Evolutionary conservation across 805 yeast genomes (phyloP), one percentile per base, ranked within the genome.

Genomic region (Cyberlindnera xylosilytica): DNA sequence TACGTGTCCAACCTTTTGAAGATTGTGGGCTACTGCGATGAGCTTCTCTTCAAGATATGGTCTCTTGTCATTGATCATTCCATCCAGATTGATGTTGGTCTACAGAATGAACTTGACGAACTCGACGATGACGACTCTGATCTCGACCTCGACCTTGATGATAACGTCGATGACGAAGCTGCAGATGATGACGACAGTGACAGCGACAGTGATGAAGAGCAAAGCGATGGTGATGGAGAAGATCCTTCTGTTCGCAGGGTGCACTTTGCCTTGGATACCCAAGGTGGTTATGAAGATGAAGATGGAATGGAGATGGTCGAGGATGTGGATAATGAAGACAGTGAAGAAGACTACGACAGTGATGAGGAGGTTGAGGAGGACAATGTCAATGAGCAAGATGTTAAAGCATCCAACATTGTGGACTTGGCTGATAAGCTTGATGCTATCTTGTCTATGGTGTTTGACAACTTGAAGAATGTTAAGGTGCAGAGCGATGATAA

Each of bases 41-140:
- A 89, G 52, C 66, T 89, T 49, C 79, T 81, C 52, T 74, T 74
- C 49, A 78, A 78, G 36, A 72, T 87, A 6, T 90, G 97, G 97
- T 81, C 84, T 18, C 63, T 87, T 44, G 71, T 90, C 13, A 68
- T 89, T 30, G 96, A 91, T 61, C 77, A 81, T 47, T 74, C 86
- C 42, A 87, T 93, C 45, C 85, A 87, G 50, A 70, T 93, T 36
- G 99, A 91, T 63, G 97, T 90, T 5, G 98, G 89, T 62, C 70
- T 90, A 44, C 96, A 88, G 56, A 88, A 87, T 57, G 93, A 85
- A 53, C 65, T 87, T 44, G 96, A 89, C 54, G 96, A 87, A 51
- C 66, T 83, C 42, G 95, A 86, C 58, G 60, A 86, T 58, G 60
- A 57, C n/a, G 61, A 47, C 6, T 57, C 55, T 8, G 61, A 61